A percentile compares a stretch with the other conserved stretches of the same genome.
These are phyloP conservation scores for Pythium diclinum DNA, from an alignment of 352 stramenopile species.

Conservation along the genomic window DNA sequence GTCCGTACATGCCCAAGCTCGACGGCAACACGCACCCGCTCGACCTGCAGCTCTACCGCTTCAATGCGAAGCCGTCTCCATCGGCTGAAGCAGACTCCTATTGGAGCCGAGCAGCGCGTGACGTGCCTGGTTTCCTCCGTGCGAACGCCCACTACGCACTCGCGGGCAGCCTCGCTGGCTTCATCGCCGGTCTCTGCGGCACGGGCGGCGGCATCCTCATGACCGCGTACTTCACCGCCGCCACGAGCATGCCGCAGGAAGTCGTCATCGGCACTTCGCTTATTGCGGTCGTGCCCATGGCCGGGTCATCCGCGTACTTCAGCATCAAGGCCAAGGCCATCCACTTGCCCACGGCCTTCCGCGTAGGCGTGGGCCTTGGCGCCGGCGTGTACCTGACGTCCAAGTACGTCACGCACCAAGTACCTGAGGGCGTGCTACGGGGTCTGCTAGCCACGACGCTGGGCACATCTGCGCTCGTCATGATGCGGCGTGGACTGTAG, in stretches of 20 bases:
- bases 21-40: constrained; percentile 44
- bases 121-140: constrained; percentile 10
- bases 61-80: not conserved
- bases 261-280: constrained; percentile 81
- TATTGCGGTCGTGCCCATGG: constrained; percentile 74
- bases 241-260: constrained; percentile 74
- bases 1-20: constrained; percentile 60
- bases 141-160: constrained; percentile 73
- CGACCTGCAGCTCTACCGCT: constrained; percentile 70
- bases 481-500: constrained; percentile 71
- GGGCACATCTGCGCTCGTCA: constrained; percentile 60
- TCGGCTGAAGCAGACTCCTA: constrained; percentile 18
- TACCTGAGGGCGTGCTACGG: constrained; percentile 68
- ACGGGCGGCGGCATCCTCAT: constrained; percentile 83
- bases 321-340: constrained; percentile 68
- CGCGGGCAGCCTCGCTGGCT: constrained; percentile 63
- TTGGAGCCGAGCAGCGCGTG: not conserved
- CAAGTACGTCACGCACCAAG: constrained; percentile 75
- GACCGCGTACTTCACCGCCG: constrained; percentile 77
- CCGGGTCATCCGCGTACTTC: constrained; percentile 66
- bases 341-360: constrained; percentile 60
- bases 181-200: constrained; percentile 78
- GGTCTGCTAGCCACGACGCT: constrained; percentile 66
- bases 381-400: constrained; percentile 69
- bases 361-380: constrained; percentile 61